A percentile compares a stretch with the other conserved stretches of the same genome.
Conservation (phyloP, 108 stramenopile genomes). For the Stephanodiscus triporus region DNA sequence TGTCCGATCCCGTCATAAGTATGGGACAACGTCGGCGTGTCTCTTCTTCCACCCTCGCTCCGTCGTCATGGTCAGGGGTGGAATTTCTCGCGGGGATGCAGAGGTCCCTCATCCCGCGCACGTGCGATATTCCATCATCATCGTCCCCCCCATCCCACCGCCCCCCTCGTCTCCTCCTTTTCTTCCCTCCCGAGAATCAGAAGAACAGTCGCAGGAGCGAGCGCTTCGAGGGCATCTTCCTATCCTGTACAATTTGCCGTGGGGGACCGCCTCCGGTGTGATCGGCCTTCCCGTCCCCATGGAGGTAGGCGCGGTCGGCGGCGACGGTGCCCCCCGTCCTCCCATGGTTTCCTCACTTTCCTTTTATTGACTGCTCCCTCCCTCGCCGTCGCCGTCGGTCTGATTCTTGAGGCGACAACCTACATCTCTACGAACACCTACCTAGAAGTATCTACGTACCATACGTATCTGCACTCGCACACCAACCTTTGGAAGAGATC, state of each 20-base stretch:
- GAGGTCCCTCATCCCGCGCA: slow-evolving; percentile 77
- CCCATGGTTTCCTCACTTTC: too few species aligned
- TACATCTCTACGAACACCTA: too few species aligned
- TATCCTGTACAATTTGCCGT: slow-evolving; percentile 74
- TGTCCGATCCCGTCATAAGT: slow-evolving; percentile 62
- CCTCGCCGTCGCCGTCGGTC: too few species aligned
- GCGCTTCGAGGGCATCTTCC: slow-evolving; percentile 80
- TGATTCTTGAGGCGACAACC: too few species aligned
- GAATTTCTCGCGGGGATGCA: slow-evolving; percentile 66
- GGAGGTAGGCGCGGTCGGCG: slow-evolving; percentile 77
- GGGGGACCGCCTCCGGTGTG: slow-evolving; percentile 69
- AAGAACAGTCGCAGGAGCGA: slow-evolving; percentile 61
- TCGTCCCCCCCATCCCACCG: neutral
- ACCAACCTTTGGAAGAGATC: too few species aligned
- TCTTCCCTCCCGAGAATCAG: too few species aligned
- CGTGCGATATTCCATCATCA: slow-evolving; percentile 53
- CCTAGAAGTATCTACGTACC: too few species aligned
- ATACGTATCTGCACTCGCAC: too few species aligned
- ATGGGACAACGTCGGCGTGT: slow-evolving; percentile 70
- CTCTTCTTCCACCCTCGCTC: slow-evolving; percentile 3
- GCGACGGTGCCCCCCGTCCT: slow-evolving; percentile 90
- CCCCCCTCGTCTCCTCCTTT: too few species aligned
- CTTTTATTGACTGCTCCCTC: too few species aligned
- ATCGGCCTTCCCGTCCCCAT: slow-evolving; percentile 78
- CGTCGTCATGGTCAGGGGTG: slow-evolving; percentile 19